Conservation (phyloP, 345 rosid genomes). For the Turnera subulata region DNA sequence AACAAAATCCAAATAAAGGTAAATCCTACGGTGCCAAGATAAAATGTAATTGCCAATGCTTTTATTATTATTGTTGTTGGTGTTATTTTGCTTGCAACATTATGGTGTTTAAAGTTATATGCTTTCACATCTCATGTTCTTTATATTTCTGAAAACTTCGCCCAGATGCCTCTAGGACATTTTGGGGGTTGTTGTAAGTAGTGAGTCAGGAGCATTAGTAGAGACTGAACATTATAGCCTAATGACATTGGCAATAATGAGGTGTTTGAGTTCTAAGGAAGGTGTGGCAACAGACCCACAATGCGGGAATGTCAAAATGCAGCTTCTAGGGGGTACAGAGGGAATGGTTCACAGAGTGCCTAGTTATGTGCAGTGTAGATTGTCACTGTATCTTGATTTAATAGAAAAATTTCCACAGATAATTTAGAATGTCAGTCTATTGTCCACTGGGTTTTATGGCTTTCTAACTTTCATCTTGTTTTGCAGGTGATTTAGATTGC, state of each 20-base stretch:
- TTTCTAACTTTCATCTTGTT: slow-evolving; percentile 5
- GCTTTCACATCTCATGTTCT: neutral
- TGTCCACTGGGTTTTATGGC: neutral
- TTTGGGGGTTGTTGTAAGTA: too few relatives aligned
- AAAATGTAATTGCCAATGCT: neutral
- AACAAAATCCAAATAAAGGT: slow-evolving; percentile 15
- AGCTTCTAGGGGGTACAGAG: neutral
- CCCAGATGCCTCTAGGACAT: too few relatives aligned
- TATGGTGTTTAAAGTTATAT: neutral
- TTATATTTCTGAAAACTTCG: neutral
- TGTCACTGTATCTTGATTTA: neutral
- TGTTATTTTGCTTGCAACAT: neutral
- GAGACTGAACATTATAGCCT: neutral
- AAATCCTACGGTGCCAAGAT: slow-evolving; percentile 4
- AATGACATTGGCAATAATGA: neutral
- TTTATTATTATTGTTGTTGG: too few relatives aligned
- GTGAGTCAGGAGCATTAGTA: neutral
- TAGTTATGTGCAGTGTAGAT: neutral
- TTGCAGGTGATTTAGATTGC: slow-evolving; percentile 24
- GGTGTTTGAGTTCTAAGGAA: too few relatives aligned
- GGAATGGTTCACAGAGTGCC: neutral
- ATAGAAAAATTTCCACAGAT: neutral
- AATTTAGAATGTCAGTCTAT: too few relatives aligned
- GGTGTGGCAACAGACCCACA: neutral
- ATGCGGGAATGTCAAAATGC: neutral